Evolutionary conservation across 2,329 filamentous ascomycete genomes (phyloP).

Genomic region (Aspergillus sp.): DNA sequence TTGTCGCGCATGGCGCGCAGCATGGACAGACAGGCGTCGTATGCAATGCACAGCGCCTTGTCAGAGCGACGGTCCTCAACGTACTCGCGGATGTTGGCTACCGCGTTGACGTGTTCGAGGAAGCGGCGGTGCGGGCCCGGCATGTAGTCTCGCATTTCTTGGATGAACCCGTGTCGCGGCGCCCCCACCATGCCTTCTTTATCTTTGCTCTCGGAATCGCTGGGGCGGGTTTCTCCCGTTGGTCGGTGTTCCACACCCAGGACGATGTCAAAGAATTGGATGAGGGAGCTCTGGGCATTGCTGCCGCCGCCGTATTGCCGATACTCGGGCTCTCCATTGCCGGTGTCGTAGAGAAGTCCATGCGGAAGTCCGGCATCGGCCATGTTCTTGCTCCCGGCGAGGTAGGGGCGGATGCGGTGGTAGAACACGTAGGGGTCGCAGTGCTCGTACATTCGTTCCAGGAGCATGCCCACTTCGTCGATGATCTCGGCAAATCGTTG

Average conservation of each 20-base stretch:
- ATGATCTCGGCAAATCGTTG: conserved; percentile 80
- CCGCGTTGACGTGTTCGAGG: conserved; percentile 71
- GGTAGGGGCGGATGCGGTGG: conserved; percentile 89
- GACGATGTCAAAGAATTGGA: conserved; percentile 95
- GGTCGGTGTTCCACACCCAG: conserved; percentile 87
- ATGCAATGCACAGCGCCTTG: conserved; percentile 71
- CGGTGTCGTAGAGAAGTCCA: conserved; percentile 85
- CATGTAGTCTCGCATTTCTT: conserved; percentile 98
- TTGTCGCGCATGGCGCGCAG: conserved; percentile 80
- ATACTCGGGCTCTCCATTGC: conserved; percentile 65
- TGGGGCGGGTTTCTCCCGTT: conserved; percentile 66
- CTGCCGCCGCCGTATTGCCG: conserved; percentile 89
- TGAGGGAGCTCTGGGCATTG: conserved; percentile 93
- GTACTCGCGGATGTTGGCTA: conserved; percentile 85
- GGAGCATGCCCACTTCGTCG: conserved; percentile 74
- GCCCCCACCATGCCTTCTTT: conserved; percentile 46
- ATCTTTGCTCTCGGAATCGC: conserved; percentile 38
- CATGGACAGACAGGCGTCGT: conserved; percentile 84
- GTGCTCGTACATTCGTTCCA: conserved; percentile 90
- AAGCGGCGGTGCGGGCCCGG: conserved; percentile 89
- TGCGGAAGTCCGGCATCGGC: conserved; percentile 83
- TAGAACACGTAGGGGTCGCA: conserved; percentile 96
- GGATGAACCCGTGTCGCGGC: conserved; percentile 82
- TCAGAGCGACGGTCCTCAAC: conserved; percentile 65
- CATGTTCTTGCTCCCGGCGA: conserved; percentile 98